Conservation (phyloP, 2,329 filamentous ascomycete genomes). For the Rosellinia necatrix region DNA sequence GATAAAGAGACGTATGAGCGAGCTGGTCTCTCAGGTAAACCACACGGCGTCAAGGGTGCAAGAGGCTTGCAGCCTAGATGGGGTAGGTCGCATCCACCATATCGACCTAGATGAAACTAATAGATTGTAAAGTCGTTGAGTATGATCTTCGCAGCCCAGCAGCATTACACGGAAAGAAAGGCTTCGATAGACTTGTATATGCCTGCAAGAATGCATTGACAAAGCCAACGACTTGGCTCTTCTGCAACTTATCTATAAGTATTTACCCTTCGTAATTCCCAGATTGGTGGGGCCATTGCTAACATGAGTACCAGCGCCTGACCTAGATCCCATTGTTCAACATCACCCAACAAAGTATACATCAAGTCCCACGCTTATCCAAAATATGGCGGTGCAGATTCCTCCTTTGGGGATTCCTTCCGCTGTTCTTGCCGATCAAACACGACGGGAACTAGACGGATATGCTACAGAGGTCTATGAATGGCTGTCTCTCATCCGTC, state of each 20-base stretch:
- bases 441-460: conserved; percentile 62
- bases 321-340: conserved; percentile 54
- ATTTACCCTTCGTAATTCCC: conserved; percentile 28
- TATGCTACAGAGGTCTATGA: conserved; percentile 69
- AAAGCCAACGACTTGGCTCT: conserved; percentile 74
- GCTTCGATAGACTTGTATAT: conserved; percentile 77
- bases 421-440: conserved; percentile 42
- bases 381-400: conserved; percentile 38
- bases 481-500: conserved; percentile 71
- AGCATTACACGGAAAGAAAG: conserved; percentile 83
- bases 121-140: conserved; percentile 65
- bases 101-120: conserved; percentile 34
- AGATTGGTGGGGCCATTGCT: conserved; percentile 3
- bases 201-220: conserved; percentile 79
- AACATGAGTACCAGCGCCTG: conserved; percentile 45
- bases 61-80: conserved; percentile 71
- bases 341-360: conserved; percentile 51
- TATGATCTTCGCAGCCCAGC: conserved; percentile 73
- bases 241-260: conserved; percentile 66
- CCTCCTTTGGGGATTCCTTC: conserved; percentile 42
- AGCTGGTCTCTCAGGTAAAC: conserved; percentile 76
- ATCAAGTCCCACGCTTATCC: conserved; percentile 41
- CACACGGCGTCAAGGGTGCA: conserved; percentile 62
- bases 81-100: conserved; percentile 53
- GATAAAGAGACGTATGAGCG: conserved; percentile 83